phyloP scores from a whole-genome alignment of 1,284 basidiomycete genomes.

The Cutaneotrichosporon dermatis region DNA sequence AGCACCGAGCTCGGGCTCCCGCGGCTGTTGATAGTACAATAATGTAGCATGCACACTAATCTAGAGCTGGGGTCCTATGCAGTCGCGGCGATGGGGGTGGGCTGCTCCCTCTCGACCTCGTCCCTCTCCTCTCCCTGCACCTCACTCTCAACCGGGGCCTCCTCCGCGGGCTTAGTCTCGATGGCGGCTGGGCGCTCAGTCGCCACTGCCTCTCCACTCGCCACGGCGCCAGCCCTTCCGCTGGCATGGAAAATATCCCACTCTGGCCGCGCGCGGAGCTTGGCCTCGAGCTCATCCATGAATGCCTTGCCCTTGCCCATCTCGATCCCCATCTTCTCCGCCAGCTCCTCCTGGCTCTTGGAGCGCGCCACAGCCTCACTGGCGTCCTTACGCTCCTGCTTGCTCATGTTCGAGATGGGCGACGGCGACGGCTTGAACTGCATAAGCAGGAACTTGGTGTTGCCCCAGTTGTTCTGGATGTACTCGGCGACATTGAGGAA shows the following conservation, averaged over 20 bases:
- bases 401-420: conserved; percentile 56
- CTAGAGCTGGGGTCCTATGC: not conserved
- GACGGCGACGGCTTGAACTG: conserved; percentile 62
- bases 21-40: not conserved
- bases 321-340: conserved; percentile 51
- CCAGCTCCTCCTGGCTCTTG: conserved; percentile 64
- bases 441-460: conserved; percentile 86
- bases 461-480: conserved; percentile 70
- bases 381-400: conserved; percentile 58
- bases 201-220: too few species aligned
- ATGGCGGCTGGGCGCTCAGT: too few species aligned
- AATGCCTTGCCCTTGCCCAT: conserved; percentile 19
- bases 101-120: not conserved
- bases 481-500: conserved; percentile 66
- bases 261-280: conserved; percentile 9
- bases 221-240: too few species aligned
- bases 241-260: not conserved
- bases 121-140: not conserved
- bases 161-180: not conserved
- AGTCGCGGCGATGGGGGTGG: not conserved
- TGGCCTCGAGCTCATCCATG: conserved; percentile 12
- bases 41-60: conserved; percentile 1
- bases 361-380: conserved; percentile 58
- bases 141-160: not conserved
- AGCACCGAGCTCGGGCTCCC: too few species aligned